A percentile compares a stretch with the other conserved stretches of the same genome.
Conservation (phyloP, 768 basidiomycete species). For the Cantharellus cinnabarinus region DNA sequence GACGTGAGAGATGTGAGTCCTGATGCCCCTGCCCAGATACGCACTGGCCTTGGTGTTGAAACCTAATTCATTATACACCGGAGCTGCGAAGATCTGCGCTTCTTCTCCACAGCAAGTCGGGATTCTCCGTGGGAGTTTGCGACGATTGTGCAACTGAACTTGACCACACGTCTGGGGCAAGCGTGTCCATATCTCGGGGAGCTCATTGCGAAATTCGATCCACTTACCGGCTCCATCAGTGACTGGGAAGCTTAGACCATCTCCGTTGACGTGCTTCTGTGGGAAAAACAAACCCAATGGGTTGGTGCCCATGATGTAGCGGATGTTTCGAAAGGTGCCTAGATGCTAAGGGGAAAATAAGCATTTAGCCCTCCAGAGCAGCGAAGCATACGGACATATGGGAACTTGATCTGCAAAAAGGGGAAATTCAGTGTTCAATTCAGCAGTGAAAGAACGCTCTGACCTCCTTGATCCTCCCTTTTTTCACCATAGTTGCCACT, state of each 20-base stretch:
- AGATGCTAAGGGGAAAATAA: slow-evolving; percentile 39
- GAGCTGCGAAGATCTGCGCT: no score
- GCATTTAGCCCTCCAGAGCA: not conserved
- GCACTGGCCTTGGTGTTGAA: no score
- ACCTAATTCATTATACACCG: no score
- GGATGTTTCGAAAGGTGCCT: slow-evolving; percentile 49
- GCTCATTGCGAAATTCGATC: slow-evolving; percentile 21
- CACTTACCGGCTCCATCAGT: slow-evolving; percentile 59
- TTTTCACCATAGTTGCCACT: slow-evolving; percentile 60
- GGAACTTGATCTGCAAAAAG: slow-evolving; percentile 54
- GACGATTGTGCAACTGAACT: no score
- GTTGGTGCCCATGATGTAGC: slow-evolving; percentile 55
- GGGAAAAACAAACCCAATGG: slow-evolving; percentile 78
- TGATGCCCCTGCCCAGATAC: no score
- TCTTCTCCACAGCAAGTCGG: not conserved
- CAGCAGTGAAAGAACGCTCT: not conserved
- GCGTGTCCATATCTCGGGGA: not conserved
- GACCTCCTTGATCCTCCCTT: slow-evolving; percentile 72
- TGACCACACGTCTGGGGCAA: no score
- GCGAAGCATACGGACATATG: slow-evolving; percentile 42
- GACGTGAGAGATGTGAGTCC: no score
- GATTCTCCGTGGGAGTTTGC: no score
- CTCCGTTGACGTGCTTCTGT: slow-evolving; percentile 29
- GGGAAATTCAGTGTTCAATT: slow-evolving; percentile 1
- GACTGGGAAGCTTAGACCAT: slow-evolving; percentile 60